These are phyloP conservation scores for Triglochin maritima DNA, from an alignment of 106 monocot genomes.

Conservation along the genomic window DNA sequence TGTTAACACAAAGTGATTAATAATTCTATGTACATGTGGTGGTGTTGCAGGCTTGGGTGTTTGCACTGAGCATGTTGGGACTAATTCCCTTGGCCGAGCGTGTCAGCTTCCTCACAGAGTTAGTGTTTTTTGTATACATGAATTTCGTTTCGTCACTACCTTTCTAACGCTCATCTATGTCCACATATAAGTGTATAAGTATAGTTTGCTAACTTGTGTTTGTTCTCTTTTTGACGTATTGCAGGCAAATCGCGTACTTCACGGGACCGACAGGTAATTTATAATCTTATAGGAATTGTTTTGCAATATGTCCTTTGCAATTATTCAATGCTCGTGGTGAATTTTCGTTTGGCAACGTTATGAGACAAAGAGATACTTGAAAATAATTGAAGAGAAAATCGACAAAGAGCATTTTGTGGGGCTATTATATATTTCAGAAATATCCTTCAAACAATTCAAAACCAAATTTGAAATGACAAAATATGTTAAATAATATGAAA, in stretches of 20 bases:
- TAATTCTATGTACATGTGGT: neutral
- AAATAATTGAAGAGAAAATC: too few relatives aligned
- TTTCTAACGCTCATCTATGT: too few relatives aligned
- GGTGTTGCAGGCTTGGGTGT: conserved; percentile 47
- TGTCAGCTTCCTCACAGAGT: conserved; percentile 76
- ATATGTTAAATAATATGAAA: too few relatives aligned
- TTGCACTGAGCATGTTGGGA: conserved; percentile 46
- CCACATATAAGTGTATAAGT: neutral
- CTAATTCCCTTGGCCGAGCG: conserved; percentile 61
- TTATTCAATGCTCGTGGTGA: neutral
- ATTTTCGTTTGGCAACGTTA: too few relatives aligned
- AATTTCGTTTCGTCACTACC: neutral
- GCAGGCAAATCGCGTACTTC: conserved; percentile 74
- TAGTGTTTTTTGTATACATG: conserved; percentile 4
- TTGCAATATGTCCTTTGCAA: too few relatives aligned
- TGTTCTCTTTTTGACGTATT: neutral
- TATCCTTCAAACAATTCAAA: too few relatives aligned
- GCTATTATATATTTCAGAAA: too few relatives aligned
- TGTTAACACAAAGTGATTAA: neutral
- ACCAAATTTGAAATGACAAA: too few relatives aligned
- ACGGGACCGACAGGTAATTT: conserved; percentile 69
- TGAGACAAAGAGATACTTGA: neutral
- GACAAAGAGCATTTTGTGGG: too few relatives aligned
- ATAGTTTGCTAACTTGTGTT: neutral
- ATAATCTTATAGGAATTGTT: too few relatives aligned